A percentile compares a stretch with the other conserved stretches of the same genome.
Conservation (phyloP, 2,329 filamentous ascomycete species). For the Chrysosphaeria jannelii region DNA sequence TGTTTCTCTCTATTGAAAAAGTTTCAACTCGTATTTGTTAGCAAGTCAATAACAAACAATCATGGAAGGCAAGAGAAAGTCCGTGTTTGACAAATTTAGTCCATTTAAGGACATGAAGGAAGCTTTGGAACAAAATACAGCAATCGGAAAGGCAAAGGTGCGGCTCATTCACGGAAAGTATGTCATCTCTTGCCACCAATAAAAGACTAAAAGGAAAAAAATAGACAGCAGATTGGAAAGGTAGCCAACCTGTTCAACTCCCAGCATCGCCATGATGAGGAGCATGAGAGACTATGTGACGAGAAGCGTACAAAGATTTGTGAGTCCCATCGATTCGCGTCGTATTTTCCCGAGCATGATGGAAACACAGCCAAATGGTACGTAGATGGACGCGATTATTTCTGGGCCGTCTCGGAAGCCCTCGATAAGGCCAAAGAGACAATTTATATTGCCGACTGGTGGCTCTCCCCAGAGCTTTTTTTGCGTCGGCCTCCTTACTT, state of each 20-base stretch:
- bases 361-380: slow-evolving; percentile 90
- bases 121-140: no score
- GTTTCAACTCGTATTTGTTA: no score
- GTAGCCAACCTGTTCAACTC: slow-evolving; percentile 43
- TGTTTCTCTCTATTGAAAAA: no score
- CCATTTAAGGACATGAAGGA: no score
- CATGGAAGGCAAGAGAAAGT: no score
- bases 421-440: slow-evolving; percentile 74
- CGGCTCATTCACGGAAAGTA: no score
- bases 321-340: slow-evolving; percentile 57
- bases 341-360: slow-evolving; percentile 64
- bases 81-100: no score
- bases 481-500: slow-evolving; percentile 55
- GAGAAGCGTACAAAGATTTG: slow-evolving; percentile 43
- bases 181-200: no score
- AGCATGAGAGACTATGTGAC: slow-evolving; percentile 63
- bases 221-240: slow-evolving; percentile 29
- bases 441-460: slow-evolving; percentile 95
- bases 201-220: no score
- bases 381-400: slow-evolving; percentile 83
- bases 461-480: slow-evolving; percentile 73
- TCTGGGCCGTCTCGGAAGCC: slow-evolving; percentile 72
- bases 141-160: no score
- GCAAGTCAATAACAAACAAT: no score
- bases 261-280: slow-evolving; percentile 81